Base-by-base conservation (phyloP, 495 filamentous ascomycete genomes). In the Astrothelium macrocarpum region DNA sequence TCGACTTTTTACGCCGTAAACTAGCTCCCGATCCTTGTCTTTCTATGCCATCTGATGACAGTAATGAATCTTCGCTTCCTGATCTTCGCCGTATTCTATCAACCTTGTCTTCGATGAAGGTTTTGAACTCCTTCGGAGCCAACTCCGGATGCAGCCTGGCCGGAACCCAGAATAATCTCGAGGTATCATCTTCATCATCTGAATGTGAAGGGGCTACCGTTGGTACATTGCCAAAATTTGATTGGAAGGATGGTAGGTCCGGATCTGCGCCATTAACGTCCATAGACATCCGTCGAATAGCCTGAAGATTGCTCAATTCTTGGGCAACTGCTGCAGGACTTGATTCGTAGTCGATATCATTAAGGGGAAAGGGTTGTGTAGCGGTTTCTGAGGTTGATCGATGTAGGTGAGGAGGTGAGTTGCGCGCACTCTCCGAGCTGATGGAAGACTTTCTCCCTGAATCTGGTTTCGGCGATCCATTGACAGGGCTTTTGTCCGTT, bases 231-330 rank as follows among this genome's bases (percentile, higher is more conserved):
- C 77, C 70, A 59, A 83, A 76, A 43, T 74, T 78, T 32, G 81
- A 78, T 62, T 84, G 84, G 75, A 94, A 96, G 14, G 87, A 87
- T 34, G 95, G 90, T 61, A 99, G 79, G 74, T 99, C 94, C 3
- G 94, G 94, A 73, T 99, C 94, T n/a, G 87, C 84, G 45, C 87
- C 89, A 61, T 89, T 88, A 16, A 95, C 94, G 75, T 97, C 92
- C 95, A 99, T 97, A 18, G 94, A 97, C 90, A 99, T 93, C 63
- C 94, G 87, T 65, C 94, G 86, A 64, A 99, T 84, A 14, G 95
- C 94, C 70, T 96, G 92, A 60, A 99, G 76, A 71, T 97, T 99
- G 75, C 87, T 95, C 53, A 97, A 77, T 77, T 99, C 94, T 72
- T 97, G 91, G 32, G 90, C 91, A 20, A 99, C 90, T 64, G 92